Evolutionary conservation across 805 yeast species (phyloP), one percentile per base, ranked within the genome.

Genomic region (Maudiozyma barnettii): DNA sequence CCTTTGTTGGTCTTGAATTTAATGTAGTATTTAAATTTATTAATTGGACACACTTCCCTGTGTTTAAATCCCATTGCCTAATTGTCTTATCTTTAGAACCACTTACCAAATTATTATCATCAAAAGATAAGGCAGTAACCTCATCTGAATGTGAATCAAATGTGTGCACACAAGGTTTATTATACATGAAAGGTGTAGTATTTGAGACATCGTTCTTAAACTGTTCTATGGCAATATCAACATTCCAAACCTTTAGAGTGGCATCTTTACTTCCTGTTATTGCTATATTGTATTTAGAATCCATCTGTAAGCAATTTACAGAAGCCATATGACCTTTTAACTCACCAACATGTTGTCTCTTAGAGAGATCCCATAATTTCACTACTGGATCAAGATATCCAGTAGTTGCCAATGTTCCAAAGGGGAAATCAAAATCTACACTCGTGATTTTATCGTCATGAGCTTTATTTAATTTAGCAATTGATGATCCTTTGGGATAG

Each of bases 291-390:
- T 49, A 52, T 12, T 50, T 45, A 68, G 75, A 76, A 36, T 77
- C 76, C 72, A 81, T 70, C 53, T 79, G 81, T 58, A 83, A 63
- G 53, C 84, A 78, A 43, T 68, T 71, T 4, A 83, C 82, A n/a
- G 78, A 66, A 0, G 85, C 78, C 29, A 51, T 41, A 59, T 84
- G 91, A n/a, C 88, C 89, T 48, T 71, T 76, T 41, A 84, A 68
- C 30, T 69, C 57, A 2, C 81, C 79, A n/a, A 67, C 53, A 42
- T 75, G 73, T 49, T 68, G 69, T 7, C 77, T 74, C 18, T 75
- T 69, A 30, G 80, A 75, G 55, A 84, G 64, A 67, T 89, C 95
- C 96, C 96, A 88, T 6, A 89, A 84, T 52, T 82, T 74, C 7
- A 88, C 84, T 0, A 84, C 77, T 60, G 81, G 85, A 59, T 88